Base-by-base conservation (phyloP, 106 monocot species). In the Allium fistulosum region DNA sequence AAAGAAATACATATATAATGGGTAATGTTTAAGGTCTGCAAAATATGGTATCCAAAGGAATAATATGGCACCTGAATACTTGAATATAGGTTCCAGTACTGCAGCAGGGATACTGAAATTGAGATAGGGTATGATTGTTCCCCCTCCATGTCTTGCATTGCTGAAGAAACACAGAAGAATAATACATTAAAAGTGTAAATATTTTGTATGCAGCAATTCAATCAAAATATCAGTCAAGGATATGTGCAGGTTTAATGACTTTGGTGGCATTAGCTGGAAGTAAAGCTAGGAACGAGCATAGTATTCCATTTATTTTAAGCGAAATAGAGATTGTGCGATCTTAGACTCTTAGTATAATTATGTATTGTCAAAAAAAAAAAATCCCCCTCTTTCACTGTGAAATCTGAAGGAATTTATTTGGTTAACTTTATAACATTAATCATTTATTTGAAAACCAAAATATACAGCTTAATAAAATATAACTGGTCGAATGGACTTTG, bases 81-180 rank as follows among this genome's bases (percentile, higher is more conserved):
- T 76, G 69, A 96, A 88, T 13, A 96, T 64, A n/a, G 84, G 86
- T 69, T 78, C 77, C 71, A 96, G 63, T 67, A 82, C 85, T 26
- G 85, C 75, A 72, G 80, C 81, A 49, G 96, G 88, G 26, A 96
- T 92, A 76, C 96, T 92, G 78, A 96, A 96, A 74, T 96, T 96
- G 74, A 96, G 57, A 62, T 92, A 71, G 37, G 96, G 92, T 74
- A 96, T 92, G 58, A 81, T 88, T 9, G 78, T 78, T n/a, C 92
- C 92, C 63, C 91, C 88, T 51, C 84, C 86, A 86, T 96, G 92
- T 70, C 69, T 88, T 57, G 86, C 91, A 68, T 92, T 96, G 72
- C 96, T 96, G 85, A 52, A 90, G 65, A 46, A 18, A 5, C 48
- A 67, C 22, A 37, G 48, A 68, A 59, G 17, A 59, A 59, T 10